Percentiles rank a stretch among this genome's conserved stretches.
Evolutionary conservation across 441 rosid species (phyloP).

Genomic region (Gossypium schwendimanii): DNA sequence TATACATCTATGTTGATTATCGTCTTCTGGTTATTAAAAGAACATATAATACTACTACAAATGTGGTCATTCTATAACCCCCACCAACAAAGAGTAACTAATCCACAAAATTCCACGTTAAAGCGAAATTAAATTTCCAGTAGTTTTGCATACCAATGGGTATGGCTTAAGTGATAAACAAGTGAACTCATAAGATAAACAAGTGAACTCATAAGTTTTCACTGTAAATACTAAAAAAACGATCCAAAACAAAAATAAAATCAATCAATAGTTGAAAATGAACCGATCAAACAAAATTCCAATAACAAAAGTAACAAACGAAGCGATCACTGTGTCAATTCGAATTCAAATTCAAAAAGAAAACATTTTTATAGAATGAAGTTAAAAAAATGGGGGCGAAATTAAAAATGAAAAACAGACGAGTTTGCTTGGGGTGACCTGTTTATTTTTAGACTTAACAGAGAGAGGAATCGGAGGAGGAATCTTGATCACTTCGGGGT

Average conservation of each 20-base stretch:
- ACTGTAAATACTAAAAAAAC: neutral
- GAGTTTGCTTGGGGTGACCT: constrained; percentile 31
- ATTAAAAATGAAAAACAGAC: neutral
- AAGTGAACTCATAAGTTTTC: neutral
- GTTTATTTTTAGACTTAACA: constrained; percentile 27
- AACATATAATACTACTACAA: neutral
- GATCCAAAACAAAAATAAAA: neutral
- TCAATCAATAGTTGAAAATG: neutral
- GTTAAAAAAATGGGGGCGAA: neutral
- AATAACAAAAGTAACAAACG: neutral
- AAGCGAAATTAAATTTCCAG: neutral
- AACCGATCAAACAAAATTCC: constrained; percentile 9
- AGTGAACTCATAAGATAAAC: neutral
- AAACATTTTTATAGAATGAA: neutral
- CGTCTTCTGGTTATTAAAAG: neutral
- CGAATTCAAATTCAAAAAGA: neutral
- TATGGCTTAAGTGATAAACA: neutral
- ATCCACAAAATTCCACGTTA: neutral
- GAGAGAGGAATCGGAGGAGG: constrained; percentile 35
- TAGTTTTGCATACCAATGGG: neutral
- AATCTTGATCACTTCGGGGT: constrained; percentile 48
- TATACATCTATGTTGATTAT: neutral
- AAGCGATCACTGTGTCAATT: neutral
- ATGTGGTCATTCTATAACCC: neutral
- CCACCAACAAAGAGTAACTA: neutral